Base-by-base conservation (phyloP, 768 basidiomycete genomes). In the Tricholoma flavovirens region DNA sequence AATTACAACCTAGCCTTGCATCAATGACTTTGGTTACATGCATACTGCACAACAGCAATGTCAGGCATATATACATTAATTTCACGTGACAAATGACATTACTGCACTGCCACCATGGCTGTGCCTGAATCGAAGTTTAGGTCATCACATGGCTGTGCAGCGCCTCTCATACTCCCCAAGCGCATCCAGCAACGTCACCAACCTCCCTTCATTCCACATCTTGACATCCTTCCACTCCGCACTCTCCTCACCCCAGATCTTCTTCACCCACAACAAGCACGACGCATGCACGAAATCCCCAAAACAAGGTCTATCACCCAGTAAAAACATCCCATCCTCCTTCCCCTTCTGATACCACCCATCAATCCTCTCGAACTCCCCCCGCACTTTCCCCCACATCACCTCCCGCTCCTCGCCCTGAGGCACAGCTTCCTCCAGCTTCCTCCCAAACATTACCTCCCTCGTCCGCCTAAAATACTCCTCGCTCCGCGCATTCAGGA, bases 251-350 rank as follows among this genome's bases (percentile, higher is more conserved):
- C 73, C 72, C 55, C 66, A 66, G 1, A 71, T 29, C 2, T 53
- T 57, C 57, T 62, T 69, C 19, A 68, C 40, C 68, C 69, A 71
- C 0, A 64, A 26, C 6, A 74, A 30, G 24, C 60, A 62, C 7
- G 54, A 59, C 0, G 59, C 72, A n/a, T 74, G 54, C 4, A 66
- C 59, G 14, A 77, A 62, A 57, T 79, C 77, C 1, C 67, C 66
- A 62, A 71, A 77, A 2, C 67, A 67, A 10, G 68, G 50, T 0
- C 51, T 59, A 1, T 70, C 60, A 0, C 74, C 77, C 61, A 74
- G 59, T n/a, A 77, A 36, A 36, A 62, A 67, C 5, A 73, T 60
- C 22, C 48, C 64, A 55, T 48, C 53, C 36, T 14, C 14, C 24
- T 60, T 54, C 19, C 58, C 67, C 51, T 64, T 66, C 32, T 62